phyloP scores from a whole-genome alignment of 768 basidiomycete species.

The Cystoderma amianthinum region DNA sequence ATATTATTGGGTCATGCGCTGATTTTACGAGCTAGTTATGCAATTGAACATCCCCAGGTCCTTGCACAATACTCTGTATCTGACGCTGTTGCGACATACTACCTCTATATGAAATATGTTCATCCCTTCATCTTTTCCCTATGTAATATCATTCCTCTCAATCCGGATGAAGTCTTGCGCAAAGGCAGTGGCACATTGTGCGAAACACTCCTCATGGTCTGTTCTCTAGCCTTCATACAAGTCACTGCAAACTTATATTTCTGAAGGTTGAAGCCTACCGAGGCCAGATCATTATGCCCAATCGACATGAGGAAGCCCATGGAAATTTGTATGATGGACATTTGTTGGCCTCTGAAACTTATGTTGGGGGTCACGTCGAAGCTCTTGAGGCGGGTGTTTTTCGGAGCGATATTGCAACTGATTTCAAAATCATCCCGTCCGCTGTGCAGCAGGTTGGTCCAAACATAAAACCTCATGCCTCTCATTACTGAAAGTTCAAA shows the following conservation, averaged over 20 bases:
- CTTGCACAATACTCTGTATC: conserved; percentile 98
- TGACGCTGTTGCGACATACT: conserved; percentile 99
- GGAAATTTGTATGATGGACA: conserved; percentile 95
- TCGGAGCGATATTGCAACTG: conserved; percentile 87
- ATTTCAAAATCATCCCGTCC: conserved; percentile 89
- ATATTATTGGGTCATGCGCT: conserved; percentile 3
- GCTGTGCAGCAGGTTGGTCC: conserved; percentile 71
- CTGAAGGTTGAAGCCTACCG: conserved; percentile 90
- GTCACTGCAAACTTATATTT: conserved; percentile 4
- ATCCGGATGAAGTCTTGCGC: conserved; percentile 91
- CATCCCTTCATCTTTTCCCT: conserved; percentile 99
- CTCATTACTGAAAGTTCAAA: conserved; percentile 3
- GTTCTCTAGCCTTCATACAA: background rate
- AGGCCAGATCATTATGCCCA: conserved; percentile 94
- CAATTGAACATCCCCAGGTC: conserved; percentile 88
- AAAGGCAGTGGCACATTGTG: conserved; percentile 97
- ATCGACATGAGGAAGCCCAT: conserved; percentile 89
- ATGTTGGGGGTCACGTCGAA: conserved; percentile 98
- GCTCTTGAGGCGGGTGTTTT: conserved; percentile 98
- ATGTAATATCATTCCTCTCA: conserved; percentile 97
- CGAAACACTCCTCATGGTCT: conserved; percentile 94
- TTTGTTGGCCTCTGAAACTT: conserved; percentile 94
- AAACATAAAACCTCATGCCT: conserved; percentile 2
- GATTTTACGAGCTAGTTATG: too few relatives aligned
- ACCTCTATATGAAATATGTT: conserved; percentile 99